A percentile compares a stretch with the other conserved stretches of the same genome.
phyloP scores from a whole-genome alignment of 1,284 basidiomycete species.

The Boletellus deceptivus region DNA sequence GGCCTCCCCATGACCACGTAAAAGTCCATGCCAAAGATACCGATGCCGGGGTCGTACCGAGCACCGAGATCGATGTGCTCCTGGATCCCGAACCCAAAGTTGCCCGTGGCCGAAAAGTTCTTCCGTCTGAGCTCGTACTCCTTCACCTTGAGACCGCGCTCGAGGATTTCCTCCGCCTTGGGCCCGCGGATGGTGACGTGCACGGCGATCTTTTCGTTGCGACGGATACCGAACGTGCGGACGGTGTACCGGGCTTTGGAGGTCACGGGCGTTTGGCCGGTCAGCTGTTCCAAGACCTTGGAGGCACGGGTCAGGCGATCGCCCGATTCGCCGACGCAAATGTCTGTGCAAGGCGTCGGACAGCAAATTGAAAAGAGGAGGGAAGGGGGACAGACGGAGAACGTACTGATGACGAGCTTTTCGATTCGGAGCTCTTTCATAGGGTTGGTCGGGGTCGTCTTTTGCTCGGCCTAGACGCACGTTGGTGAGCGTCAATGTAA shows the following conservation, averaged over 20 bases:
- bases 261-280: conserved; percentile 98
- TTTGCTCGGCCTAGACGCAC: conserved; percentile 73
- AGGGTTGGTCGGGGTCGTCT: conserved; percentile 85
- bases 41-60: conserved; percentile 95
- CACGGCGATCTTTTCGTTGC: conserved; percentile 99
- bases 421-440: conserved; percentile 98
- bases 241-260: conserved; percentile 99
- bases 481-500: background rate
- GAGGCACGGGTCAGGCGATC: conserved; percentile 98
- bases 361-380: background rate
- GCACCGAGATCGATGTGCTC: conserved; percentile 99
- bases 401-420: conserved; percentile 99
- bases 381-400: background rate
- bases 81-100: conserved; percentile 98
- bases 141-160: conserved; percentile 99
- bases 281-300: conserved; percentile 99
- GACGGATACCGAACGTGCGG: conserved; percentile 98
- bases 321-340: conserved; percentile 99
- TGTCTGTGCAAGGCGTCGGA: conserved; percentile 60
- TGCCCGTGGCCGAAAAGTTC: conserved; percentile 98
- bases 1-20: conserved; percentile 98
- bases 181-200: conserved; percentile 99
- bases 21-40: conserved; percentile 99
- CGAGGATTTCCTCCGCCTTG: conserved; percentile 99
- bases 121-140: conserved; percentile 94